Base-by-base conservation (phyloP, 2,329 filamentous ascomycete species). In the Pseudogymnoascus sp. region DNA sequence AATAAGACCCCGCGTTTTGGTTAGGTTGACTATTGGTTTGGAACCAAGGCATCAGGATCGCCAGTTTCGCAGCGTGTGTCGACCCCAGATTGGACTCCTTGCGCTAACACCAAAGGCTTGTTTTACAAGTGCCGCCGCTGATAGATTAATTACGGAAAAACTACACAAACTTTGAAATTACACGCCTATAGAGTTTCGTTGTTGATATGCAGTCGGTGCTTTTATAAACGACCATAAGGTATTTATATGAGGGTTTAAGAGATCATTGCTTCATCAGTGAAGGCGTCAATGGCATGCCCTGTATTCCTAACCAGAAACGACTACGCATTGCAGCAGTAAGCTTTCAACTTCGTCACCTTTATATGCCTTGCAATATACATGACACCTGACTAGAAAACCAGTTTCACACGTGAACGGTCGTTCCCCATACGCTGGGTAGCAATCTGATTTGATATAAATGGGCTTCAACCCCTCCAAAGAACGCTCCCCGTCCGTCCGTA, bases 81-180 rank as follows among this genome's bases (percentile, higher is more conserved):
- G 18, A 28, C 41, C 41, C 41, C 41, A 26, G 23, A 30, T 52
- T 52, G 23, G 41, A 30, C 9, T 52, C 23, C 7, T 10, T 30
- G 41, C 23, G 23, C 41, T 28, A 52, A 52, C 9, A 1, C 18
- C 23, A 52, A 52, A 30, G 28, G 41, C 41, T 52, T 52, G 8
- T 52, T 41, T 18, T 30, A 30, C n/a, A 52, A 52, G 41, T 30
- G 41, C 41, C n/a, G 41, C 41, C 41, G 41, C 41, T 52, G 41
- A 52, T 52, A 30, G 23, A 52, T 52, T 52, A 52, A 52, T 30
- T 52, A 52, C 41, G 41, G 41, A 52, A 52, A 52, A 52, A 52
- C n/a, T 52, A 30, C 18, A 52, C 41, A 12, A 18, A 21, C n/a
- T 10, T 18, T 12, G 41, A 30, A 52, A 52, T 52, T 52, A 30